These are phyloP conservation scores for Luvunga scandens DNA, from an alignment of 345 rosid genomes.

Conservation along the genomic window DNA sequence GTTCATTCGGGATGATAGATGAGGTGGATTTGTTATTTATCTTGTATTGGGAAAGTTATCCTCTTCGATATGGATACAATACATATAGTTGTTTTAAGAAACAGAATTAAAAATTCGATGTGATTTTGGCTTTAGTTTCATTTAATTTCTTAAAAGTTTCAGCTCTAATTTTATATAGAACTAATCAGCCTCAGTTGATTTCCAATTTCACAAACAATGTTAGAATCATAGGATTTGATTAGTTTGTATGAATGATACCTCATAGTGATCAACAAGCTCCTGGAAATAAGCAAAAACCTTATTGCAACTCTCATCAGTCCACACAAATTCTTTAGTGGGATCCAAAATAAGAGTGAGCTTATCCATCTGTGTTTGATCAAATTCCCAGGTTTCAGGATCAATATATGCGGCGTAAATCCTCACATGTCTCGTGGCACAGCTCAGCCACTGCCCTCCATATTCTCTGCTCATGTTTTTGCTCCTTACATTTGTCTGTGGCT, in stretches of 20 bases:
- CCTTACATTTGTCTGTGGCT: slow-evolving; percentile 68
- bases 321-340: slow-evolving; percentile 75
- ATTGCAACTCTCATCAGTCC: slow-evolving; percentile 68
- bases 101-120: background rate
- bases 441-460: slow-evolving; percentile 76
- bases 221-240: background rate
- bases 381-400: slow-evolving; percentile 65
- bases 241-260: slow-evolving; percentile 38
- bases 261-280: slow-evolving; percentile 96
- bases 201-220: background rate
- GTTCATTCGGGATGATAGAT: background rate
- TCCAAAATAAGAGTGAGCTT: slow-evolving; percentile 89
- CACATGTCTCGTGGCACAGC: slow-evolving; percentile 67
- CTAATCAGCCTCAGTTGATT: background rate
- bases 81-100: too few relatives aligned
- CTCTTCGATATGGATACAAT: too few relatives aligned
- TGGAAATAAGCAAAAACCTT: slow-evolving; percentile 78
- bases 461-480: slow-evolving; percentile 70
- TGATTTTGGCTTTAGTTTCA: background rate
- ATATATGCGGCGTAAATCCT: slow-evolving; percentile 79
- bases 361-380: slow-evolving; percentile 81
- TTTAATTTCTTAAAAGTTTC: background rate
- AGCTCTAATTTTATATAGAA: background rate
- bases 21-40: background rate
- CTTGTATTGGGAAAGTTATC: background rate